Percentiles rank a stretch among this genome's conserved stretches.
Conservation (phyloP, 1,139 yeast genomes). For the Geotrichum australiense region DNA sequence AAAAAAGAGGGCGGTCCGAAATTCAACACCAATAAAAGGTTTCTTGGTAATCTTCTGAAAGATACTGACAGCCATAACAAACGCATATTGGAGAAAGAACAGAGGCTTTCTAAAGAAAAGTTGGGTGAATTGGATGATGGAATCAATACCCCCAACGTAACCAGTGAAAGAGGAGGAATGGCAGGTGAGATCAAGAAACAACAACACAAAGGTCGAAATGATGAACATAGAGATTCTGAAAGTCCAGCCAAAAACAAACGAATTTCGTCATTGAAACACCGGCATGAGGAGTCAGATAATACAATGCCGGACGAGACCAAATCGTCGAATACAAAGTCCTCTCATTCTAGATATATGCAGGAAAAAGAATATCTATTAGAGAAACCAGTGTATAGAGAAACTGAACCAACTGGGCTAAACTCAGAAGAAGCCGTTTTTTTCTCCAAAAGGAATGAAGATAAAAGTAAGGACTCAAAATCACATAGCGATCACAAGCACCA, state of each 20-base stretch:
- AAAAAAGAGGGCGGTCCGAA: conserved; percentile 2
- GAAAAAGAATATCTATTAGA: too few relatives aligned
- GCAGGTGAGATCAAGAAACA: conserved; percentile 1
- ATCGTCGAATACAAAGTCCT: too few relatives aligned
- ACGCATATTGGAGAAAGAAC: conserved; percentile 12
- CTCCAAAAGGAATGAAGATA: too few relatives aligned
- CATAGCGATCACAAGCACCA: too few relatives aligned
- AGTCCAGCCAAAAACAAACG: not conserved
- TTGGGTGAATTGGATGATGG: conserved; percentile 5
- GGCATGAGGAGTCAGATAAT: not conserved
- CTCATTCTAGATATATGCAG: too few relatives aligned
- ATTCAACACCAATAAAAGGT: conserved; percentile 17
- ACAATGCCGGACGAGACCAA: too few relatives aligned
- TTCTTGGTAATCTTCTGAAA: conserved; percentile 15
- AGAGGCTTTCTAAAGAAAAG: conserved; percentile 2
- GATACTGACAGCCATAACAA: conserved; percentile 17
- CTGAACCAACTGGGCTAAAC: too few relatives aligned
- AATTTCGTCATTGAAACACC: not conserved
- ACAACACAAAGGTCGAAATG: not conserved
- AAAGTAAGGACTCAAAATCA: too few relatives aligned
- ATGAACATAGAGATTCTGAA: conserved; percentile 1
- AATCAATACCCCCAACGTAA: not conserved
- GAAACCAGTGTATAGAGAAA: too few relatives aligned
- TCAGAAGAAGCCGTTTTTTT: too few relatives aligned
- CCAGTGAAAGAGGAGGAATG: not conserved